Percentiles rank a stretch among this genome's conserved stretches.
Conservation (phyloP, 768 basidiomycete species). For the Fomitopsis pulvina region DNA sequence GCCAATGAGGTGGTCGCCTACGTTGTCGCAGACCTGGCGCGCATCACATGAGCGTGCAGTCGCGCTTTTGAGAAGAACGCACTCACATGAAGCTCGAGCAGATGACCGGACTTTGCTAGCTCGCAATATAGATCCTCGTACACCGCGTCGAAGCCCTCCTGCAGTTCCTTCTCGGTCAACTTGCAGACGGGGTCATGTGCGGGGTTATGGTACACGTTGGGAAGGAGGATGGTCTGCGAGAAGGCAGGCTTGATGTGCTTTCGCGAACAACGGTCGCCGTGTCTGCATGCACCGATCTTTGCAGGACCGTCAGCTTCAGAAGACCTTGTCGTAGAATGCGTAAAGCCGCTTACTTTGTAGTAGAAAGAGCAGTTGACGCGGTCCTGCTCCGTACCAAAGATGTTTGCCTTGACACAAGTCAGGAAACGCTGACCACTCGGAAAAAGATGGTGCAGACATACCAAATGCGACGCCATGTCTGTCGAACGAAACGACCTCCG, state of each 20-base stretch:
- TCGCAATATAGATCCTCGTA: conserved; percentile 96
- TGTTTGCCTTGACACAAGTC: conserved; percentile 64
- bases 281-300: conserved; percentile 96
- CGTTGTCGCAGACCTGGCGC: conserved; percentile 89
- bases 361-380: conserved; percentile 99
- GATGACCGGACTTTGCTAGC: conserved; percentile 89
- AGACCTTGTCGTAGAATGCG: neutral
- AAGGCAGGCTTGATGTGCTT: conserved; percentile 98
- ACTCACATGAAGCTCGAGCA: conserved; percentile 90
- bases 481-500: neutral
- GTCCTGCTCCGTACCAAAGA: conserved; percentile 92
- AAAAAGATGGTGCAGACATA: conserved; percentile 27
- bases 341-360: conserved; percentile 64
- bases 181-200: conserved; percentile 90
- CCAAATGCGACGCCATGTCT: conserved; percentile 71
- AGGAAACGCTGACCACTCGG: conserved; percentile 1
- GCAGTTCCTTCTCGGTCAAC: conserved; percentile 78
- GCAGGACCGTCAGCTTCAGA: conserved; percentile 9
- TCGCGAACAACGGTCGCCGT: conserved; percentile 96
- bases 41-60: too few species aligned
- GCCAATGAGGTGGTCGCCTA: conserved; percentile 97
- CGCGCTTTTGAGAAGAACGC: neutral
- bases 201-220: conserved; percentile 98
- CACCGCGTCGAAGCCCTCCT: conserved; percentile 90
- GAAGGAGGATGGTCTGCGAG: conserved; percentile 92